Evolutionary conservation across 2,329 filamentous ascomycete genomes (phyloP), one percentile per base, ranked within the genome.

Genomic region (Coniochaeta sp.): DNA sequence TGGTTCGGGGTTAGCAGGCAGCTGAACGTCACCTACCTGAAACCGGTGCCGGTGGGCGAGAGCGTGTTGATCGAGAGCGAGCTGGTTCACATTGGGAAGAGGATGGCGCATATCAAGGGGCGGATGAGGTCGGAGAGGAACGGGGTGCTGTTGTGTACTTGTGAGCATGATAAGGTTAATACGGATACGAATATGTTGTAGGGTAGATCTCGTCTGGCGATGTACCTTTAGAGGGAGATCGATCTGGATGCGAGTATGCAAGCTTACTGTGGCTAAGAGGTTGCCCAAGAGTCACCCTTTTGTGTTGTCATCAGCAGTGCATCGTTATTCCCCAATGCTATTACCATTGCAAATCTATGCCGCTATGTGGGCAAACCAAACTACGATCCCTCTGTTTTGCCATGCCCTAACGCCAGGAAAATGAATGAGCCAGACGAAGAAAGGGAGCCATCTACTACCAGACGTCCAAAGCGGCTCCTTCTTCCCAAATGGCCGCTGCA

Each of bases 81-180:
- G 59, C 65, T 85, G 14, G 66, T 85, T 5, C 77, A 82, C 55
- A 66, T 76, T 16, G 84, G 85, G 2, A 75, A 71, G 63, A 72
- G 72, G 51, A 55, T 86, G 56, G 73, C 72, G 48, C 71, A 76
- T 12, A 52, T 86, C 5, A 72, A 72, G 54, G 81, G 78, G 1
- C 70, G 73, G 18, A 78, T 87, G 68, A 74, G 70, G 56, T 71
- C 75, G 55, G 75, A 69, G 58, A 72, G 70, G 26, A 78, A 79
- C 53, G 77, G 79, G 0, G 67, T 69, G 40, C 54, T 86, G 9
- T 64, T 83, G 60, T 74, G 78, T 2, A 71, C 77, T 6, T 84
- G 79, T 48, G 82, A 86, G 60, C 84, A 87, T 67, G 77, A 79
- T 38, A 87, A 87, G 66, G 78, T 78, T 2, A 84, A 81, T 59